phyloP scores from a whole-genome alignment of 257 asterid species.

The Rehmannia glutinosa region DNA sequence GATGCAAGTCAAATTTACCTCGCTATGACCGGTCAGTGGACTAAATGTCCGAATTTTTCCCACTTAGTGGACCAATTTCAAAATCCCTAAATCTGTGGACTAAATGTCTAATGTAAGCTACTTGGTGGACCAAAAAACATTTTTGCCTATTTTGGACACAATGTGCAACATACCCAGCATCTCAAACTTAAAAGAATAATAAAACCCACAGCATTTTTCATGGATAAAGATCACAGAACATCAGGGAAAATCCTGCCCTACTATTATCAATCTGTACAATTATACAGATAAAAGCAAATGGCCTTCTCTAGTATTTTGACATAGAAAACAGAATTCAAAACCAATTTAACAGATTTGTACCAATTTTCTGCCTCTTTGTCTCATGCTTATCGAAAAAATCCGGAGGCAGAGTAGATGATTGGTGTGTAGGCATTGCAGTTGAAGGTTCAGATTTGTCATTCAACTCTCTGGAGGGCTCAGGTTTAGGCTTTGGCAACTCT shows the following conservation, averaged over 20 bases:
- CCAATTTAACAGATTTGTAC: slow-evolving; percentile 32
- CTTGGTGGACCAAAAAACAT: too few relatives aligned
- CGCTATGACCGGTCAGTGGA: too few relatives aligned
- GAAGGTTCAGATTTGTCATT: slow-evolving; percentile 44
- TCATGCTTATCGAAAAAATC: slow-evolving; percentile 69
- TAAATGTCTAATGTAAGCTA: too few relatives aligned
- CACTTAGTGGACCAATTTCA: too few relatives aligned
- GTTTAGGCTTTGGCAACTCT: slow-evolving; percentile 43
- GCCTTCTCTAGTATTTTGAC: slow-evolving; percentile 1
- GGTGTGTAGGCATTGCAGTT: slow-evolving; percentile 31
- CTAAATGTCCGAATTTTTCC: too few relatives aligned
- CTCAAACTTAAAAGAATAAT: neutral
- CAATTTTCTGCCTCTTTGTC: slow-evolving; percentile 64
- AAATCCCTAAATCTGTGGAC: too few relatives aligned
- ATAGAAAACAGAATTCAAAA: neutral
- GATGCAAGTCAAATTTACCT: too few relatives aligned
- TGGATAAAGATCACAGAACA: neutral
- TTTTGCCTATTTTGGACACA: too few relatives aligned
- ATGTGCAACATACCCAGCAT: neutral
- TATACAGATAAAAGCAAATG: neutral
- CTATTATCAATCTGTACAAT: neutral
- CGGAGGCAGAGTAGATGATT: slow-evolving; percentile 64
- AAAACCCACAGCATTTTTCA: neutral
- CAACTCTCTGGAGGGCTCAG: slow-evolving; percentile 33
- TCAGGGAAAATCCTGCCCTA: neutral